Percentiles rank a stretch among this genome's conserved stretches.
These are phyloP conservation scores for Nitzschia putrida DNA, from an alignment of 108 stramenopile genomes.

Conservation along the genomic window DNA sequence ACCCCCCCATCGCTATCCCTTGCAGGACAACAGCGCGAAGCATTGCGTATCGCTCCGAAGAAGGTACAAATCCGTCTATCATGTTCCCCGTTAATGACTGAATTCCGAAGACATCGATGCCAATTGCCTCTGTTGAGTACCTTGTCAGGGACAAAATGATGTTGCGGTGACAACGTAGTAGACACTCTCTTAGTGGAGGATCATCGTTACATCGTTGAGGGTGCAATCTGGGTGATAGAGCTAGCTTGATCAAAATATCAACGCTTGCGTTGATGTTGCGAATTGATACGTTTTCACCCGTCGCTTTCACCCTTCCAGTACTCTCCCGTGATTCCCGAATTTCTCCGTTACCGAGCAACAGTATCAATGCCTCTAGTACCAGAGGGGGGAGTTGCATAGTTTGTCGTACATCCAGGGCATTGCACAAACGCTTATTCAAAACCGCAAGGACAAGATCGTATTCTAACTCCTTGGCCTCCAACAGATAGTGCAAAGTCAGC, in stretches of 20 bases:
- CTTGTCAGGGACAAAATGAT: slow-evolving; percentile 50
- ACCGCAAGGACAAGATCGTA: slow-evolving; percentile 73
- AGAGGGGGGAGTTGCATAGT: slow-evolving; percentile 41
- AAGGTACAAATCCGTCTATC: slow-evolving; percentile 6
- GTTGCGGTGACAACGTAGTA: slow-evolving; percentile 33
- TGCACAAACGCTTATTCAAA: slow-evolving; percentile 60
- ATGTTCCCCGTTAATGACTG: slow-evolving; percentile 19
- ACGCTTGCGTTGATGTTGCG: slow-evolving; percentile 51
- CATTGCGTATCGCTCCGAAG: slow-evolving; percentile 31
- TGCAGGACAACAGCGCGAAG: slow-evolving; percentile 39
- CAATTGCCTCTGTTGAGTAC: slow-evolving; percentile 56
- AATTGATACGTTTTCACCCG: slow-evolving; percentile 16
- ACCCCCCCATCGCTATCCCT: slow-evolving; percentile 27
- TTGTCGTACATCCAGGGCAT: slow-evolving; percentile 37
- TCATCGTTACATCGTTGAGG: slow-evolving; percentile 21
- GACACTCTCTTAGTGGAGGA: neutral
- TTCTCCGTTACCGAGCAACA: slow-evolving; percentile 67
- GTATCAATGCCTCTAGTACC: slow-evolving; percentile 57
- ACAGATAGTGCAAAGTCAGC: slow-evolving; percentile 53
- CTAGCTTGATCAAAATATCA: slow-evolving; percentile 47
- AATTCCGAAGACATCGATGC: slow-evolving; percentile 58
- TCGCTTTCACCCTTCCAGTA: slow-evolving; percentile 23
- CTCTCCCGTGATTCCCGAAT: slow-evolving; percentile 40
- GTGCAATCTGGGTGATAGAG: slow-evolving; percentile 29
- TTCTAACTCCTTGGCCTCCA: slow-evolving; percentile 66